Base-by-base conservation (phyloP, 257 asterid species). In the Paraleonurus japonicus region DNA sequence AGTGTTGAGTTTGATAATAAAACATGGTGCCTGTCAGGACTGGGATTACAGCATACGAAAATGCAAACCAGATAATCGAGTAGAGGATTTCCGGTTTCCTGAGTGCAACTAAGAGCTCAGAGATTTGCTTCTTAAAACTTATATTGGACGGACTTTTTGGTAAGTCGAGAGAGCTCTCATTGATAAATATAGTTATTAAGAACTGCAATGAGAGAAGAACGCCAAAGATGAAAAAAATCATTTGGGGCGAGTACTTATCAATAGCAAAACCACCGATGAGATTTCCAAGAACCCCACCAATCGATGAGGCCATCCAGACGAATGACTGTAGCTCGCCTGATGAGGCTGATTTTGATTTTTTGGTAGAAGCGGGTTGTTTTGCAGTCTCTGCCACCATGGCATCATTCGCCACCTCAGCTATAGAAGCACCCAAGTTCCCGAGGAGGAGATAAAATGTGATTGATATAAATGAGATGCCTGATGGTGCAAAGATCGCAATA, bases 311-410 rank as follows among this genome's bases (percentile, higher is more conserved):
- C 84, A 87, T 90, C 99, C 98, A 95, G 74, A 87, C 96, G 65
- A 88, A 95, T 10, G 99, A 95, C 78, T 92, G 99, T 35, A 89
- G 86, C 57, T 70, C 85, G 15, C 95, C 89, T 3, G 96, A 87
- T 17, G 89, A 72, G 51, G 95, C 75, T 59, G 85, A 43, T 84
- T 85, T 82, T 12, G 71, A 7, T 64, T 64, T 79, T 70, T 81
- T 79, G 64, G 93, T 74, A 17, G 89, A 71, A 30, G 74, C 57
- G 22, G 86, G 79, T 74, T 88, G 86, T 41, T 84, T 86, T 4
- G 89, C 87, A 5, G 89, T 85, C 76, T 95, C 99, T 13, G 98
- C 97, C 67, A 95, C 99, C 75, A 95, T 88, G 79, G 99, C 99
- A 70, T 95, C 98, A 12, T 92, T 92, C 28, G 98, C 96, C 55